These are phyloP conservation scores for Castanea crenata DNA, from an alignment of 306 rosid species.

Conservation along the genomic window DNA sequence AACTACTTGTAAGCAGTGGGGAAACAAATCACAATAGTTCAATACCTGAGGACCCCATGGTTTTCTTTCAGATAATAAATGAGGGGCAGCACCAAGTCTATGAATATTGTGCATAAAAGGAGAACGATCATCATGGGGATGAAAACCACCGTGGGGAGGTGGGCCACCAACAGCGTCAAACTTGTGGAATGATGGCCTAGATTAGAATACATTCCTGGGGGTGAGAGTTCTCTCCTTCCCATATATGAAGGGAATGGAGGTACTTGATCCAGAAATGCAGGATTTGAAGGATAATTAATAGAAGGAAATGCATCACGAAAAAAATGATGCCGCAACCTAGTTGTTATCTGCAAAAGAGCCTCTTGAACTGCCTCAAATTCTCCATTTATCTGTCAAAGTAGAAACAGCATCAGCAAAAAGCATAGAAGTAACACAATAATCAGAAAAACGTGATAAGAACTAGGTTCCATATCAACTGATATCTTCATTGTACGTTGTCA, in stretches of 20 bases:
- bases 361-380: conserved; percentile 88
- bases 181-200: conserved; percentile 64
- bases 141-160: conserved; percentile 57
- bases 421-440: background rate
- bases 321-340: conserved; percentile 76
- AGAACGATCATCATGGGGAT: conserved; percentile 62
- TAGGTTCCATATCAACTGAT: conserved; percentile 1
- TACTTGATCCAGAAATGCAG: conserved; percentile 63
- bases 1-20: conserved; percentile 13
- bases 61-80: conserved; percentile 67
- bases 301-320: conserved; percentile 78
- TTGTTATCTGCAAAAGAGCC: conserved; percentile 84
- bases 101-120: conserved; percentile 58
- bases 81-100: conserved; percentile 58
- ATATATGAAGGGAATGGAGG: conserved; percentile 67
- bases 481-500: conserved; percentile 1
- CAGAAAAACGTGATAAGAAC: background rate
- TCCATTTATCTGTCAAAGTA: conserved; percentile 70
- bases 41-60: conserved; percentile 93
- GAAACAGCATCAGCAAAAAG: conserved; percentile 17
- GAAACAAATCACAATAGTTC: conserved; percentile 6
- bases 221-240: conserved; percentile 84
- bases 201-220: conserved; percentile 76
- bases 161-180: conserved; percentile 48
- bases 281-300: conserved; percentile 62